Conservation (phyloP, 2,329 filamentous ascomycete species). For the Aspergillus novoparasiticus region DNA sequence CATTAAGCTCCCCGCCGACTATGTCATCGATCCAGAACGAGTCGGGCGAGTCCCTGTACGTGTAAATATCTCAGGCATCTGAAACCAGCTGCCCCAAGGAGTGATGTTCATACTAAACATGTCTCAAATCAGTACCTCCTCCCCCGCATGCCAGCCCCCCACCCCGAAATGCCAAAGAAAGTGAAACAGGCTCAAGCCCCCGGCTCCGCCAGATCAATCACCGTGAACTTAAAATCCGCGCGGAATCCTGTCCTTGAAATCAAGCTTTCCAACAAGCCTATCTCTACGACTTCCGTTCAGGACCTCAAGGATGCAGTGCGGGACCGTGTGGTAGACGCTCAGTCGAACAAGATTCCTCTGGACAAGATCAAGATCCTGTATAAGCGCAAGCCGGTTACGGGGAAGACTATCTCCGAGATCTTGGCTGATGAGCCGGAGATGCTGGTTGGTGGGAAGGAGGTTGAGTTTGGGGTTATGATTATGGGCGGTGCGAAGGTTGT, state of each 20-base stretch:
- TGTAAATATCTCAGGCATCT: not conserved
- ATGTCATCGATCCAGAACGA: slow-evolving; percentile 81
- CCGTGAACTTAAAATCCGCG: slow-evolving; percentile 53
- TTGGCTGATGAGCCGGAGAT: slow-evolving; percentile 57
- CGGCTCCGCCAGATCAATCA: slow-evolving; percentile 44
- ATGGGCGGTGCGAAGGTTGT: slow-evolving; percentile 68
- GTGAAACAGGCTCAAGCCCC: slow-evolving; percentile 34
- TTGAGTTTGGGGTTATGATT: slow-evolving; percentile 88
- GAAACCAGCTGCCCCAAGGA: not conserved
- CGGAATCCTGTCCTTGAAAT: slow-evolving; percentile 74
- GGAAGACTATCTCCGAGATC: slow-evolving; percentile 78
- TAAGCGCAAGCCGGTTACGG: slow-evolving; percentile 81
- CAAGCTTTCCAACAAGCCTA: slow-evolving; percentile 61
- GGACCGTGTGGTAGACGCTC: slow-evolving; percentile 57
- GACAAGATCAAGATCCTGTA: slow-evolving; percentile 84
- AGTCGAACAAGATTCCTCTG: slow-evolving; percentile 41
- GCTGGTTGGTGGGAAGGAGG: slow-evolving; percentile 43
- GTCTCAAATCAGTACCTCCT: slow-evolving; percentile 45
- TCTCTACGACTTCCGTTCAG: slow-evolving; percentile 72
- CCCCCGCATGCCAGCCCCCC: slow-evolving; percentile 47
- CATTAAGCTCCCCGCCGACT: slow-evolving; percentile 80
- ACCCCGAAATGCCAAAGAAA: slow-evolving; percentile 49
- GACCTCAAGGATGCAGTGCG: slow-evolving; percentile 75
- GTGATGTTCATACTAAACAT: not conserved
- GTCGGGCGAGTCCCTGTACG: slow-evolving; percentile 78